Base-by-base conservation (phyloP, 495 filamentous ascomycete genomes). In the Penicillium subrubescens region DNA sequence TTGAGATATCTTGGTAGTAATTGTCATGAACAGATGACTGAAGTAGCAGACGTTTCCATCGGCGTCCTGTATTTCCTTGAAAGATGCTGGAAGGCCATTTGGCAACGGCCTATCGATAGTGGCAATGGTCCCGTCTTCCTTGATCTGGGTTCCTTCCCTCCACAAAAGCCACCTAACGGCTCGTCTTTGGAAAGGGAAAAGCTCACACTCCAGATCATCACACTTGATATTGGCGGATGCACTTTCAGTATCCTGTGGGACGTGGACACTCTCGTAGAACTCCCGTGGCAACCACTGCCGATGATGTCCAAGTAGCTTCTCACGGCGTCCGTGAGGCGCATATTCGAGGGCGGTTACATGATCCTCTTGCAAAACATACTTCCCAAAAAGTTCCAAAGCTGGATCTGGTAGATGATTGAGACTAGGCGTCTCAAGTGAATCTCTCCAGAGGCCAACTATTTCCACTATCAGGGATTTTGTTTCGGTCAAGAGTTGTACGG, bases 161-260 rank as follows among this genome's bases (percentile, higher is more conserved):
- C 71, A 64, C 34, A 93, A 64, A 63, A 94, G 77, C 90, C 90
- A 94, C 50, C 82, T 74, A 5, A 93, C 82, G n/a, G 90, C 84
- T 65, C 90, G 80, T 62, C 83, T 81, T 69, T 94, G 90, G 66
- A 92, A 94, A 0, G 90, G 88, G 68, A 89, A 90, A 5, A 93
- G 77, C 31, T 82, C 69, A 62, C 81, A 87, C 15, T 80, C 71
- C 6, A 86, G 66, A 10, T 78, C 51, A 17, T 69, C 69, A 44
- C 77, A 77, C 65, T 76, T 72, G 4, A 87, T 74, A n/a, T 74
- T 55, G 15, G 72, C 72, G 21, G 84, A 75, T 44, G 81, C 46
- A 2, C 70, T 61, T 50, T 71, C 43, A 25, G 76, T 77, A 37
- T 75, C 73, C 5, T 65, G 57, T 7, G 89, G 88, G 31, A 89